Evolutionary conservation across 148 eudicot species (phyloP).

Genomic region (Oxyria digyna): DNA sequence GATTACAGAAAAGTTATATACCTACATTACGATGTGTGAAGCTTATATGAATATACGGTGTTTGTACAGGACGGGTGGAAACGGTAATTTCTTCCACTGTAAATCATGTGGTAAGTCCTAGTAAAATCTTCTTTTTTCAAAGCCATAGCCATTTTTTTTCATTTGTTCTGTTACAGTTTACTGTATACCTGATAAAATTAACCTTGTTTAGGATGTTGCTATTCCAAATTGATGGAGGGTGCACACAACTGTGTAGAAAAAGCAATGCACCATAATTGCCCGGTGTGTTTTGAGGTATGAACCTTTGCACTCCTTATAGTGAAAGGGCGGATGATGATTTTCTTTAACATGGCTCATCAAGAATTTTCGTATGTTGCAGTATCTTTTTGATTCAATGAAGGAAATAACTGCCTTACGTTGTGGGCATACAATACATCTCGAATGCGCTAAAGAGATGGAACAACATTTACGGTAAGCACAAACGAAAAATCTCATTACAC

Average conservation of each 20-base stretch:
- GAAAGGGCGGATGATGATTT: not conserved
- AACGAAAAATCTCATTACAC: not conserved
- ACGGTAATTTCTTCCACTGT: constrained; percentile 75
- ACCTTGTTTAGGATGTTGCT: constrained; percentile 51
- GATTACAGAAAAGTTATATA: not conserved
- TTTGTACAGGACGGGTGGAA: constrained; percentile 54
- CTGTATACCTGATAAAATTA: not conserved
- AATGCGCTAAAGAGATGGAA: constrained; percentile 41
- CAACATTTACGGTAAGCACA: constrained; percentile 29
- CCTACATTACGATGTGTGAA: not conserved
- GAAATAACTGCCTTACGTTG: constrained; percentile 31
- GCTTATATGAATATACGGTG: not conserved
- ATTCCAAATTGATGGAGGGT: constrained; percentile 45
- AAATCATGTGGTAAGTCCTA: constrained; percentile 49
- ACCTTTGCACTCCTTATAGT: not conserved
- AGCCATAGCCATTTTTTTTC: not conserved
- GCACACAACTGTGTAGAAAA: constrained; percentile 61
- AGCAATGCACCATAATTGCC: constrained; percentile 86
- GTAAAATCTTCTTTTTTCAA: not conserved
- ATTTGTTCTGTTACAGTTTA: not conserved
- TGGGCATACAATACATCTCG: constrained; percentile 46
- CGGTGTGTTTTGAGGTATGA: constrained; percentile 73
- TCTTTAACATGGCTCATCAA: not conserved
- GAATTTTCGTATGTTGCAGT: constrained; percentile 26
- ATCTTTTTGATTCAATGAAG: constrained; percentile 35